Conservation (phyloP, 345 rosid genomes). For the Heritiera littoralis region DNA sequence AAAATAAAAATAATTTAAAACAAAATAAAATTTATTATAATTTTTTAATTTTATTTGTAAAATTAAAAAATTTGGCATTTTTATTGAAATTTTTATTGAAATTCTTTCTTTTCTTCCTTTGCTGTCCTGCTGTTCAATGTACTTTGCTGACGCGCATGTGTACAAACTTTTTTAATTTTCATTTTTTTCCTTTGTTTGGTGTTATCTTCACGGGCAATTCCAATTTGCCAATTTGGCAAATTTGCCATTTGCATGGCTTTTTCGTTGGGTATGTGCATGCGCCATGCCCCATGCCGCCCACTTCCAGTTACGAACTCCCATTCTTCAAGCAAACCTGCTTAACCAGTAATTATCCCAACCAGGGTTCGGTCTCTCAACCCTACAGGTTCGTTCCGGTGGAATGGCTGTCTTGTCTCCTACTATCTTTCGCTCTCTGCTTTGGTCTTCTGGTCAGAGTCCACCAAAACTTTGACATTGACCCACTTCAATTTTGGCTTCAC, state of each 20-base stretch:
- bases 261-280: not conserved
- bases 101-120: too few relatives aligned
- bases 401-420: constrained; percentile 14
- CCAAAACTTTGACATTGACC: not conserved
- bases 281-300: not conserved
- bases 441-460: not conserved
- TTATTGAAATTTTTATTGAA: too few relatives aligned
- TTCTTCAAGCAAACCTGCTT: not conserved
- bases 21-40: too few relatives aligned
- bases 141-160: not conserved
- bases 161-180: not conserved
- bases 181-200: not conserved
- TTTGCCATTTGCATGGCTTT: not conserved
- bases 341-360: not conserved
- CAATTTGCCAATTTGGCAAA: not conserved
- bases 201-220: not conserved
- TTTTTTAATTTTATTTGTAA: too few relatives aligned
- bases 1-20: too few relatives aligned
- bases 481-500: not conserved
- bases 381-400: not conserved
- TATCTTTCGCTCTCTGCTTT: not conserved
- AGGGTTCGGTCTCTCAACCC: not conserved
- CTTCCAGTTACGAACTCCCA: not conserved
- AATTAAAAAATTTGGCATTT: too few relatives aligned
- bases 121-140: not conserved